These are phyloP conservation scores for Gaultheria prostrata DNA, from an alignment of 148 eudicot genomes.

Conservation along the genomic window DNA sequence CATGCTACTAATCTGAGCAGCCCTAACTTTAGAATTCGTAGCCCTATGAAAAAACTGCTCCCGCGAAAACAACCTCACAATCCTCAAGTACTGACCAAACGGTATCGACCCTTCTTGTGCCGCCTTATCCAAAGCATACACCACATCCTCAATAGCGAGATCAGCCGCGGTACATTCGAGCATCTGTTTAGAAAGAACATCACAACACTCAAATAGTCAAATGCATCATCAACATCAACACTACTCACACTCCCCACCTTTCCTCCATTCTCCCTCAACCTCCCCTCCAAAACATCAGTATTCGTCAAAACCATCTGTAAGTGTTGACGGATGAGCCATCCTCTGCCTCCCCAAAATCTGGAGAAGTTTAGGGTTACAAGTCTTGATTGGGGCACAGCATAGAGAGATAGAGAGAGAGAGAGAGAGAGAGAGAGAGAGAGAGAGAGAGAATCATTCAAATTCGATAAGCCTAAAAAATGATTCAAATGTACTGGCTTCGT, in stretches of 20 bases:
- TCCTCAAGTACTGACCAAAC: constrained; percentile 81
- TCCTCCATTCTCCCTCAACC: constrained; percentile 79
- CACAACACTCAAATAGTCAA: constrained; percentile 72
- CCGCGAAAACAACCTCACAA: constrained; percentile 71
- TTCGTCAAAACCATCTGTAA: constrained; percentile 82
- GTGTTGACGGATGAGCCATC: constrained; percentile 39
- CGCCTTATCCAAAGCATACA: constrained; percentile 84
- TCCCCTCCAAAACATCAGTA: constrained; percentile 69
- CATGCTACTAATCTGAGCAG: constrained; percentile 73
- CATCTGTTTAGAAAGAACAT: constrained; percentile 79
- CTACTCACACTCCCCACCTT: constrained; percentile 40
- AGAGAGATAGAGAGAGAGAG: no score
- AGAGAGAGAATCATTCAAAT: neutral
- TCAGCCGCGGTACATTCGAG: constrained; percentile 66
- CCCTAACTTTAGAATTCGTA: constrained; percentile 59
- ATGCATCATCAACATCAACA: constrained; percentile 63
- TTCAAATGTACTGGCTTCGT: neutral
- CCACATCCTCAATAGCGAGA: constrained; percentile 86
- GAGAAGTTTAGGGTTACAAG: neutral
- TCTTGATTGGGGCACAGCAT: neutral
- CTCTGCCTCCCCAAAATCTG: neutral
- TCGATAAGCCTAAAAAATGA: neutral
- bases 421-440: no score
- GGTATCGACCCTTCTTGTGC: constrained; percentile 79
- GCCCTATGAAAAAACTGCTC: constrained; percentile 94